Base-by-base conservation (phyloP, 257 asterid genomes). In the Solanum sejunctum region DNA sequence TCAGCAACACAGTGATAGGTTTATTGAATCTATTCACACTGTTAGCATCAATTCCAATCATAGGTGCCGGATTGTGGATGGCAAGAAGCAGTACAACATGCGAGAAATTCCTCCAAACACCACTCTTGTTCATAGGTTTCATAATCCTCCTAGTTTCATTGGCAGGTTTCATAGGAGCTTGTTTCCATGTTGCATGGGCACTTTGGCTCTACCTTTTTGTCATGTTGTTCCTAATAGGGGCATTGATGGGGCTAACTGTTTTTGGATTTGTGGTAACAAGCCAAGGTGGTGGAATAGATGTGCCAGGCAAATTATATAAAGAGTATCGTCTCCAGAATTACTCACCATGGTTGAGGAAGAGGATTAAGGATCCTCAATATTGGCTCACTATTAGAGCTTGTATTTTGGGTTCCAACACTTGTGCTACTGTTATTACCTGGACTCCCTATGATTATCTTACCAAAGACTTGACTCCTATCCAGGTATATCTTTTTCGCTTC, bases 41-140 rank as follows among this genome's bases (percentile, higher is more conserved):
- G 10, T 72, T 97, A 18, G 97, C 98, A 47, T 97, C 99, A 8
- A 94, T 97, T 10, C 99, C 99, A 10, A 95, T 97, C 36, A 97
- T 97, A 81, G 99, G 99, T 3, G 98, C 99, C 0, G 98, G 99
- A 9, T 56, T 97, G 8, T 97, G 98, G 98, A 92, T 97, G 97
- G 93, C 98, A 7, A 84, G 89, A 71, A 97, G 98, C 89, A 95
- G 93, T 86, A 89, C 97, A 1, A 92, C 97, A 3, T 97, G 99
- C 57, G 98, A 97, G 67, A 92, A 92, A 88, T 94, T 97, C 85
- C 96, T 97, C 3, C 99, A 97, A 26, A 94, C 93, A 5, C 99
- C 99, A 4, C 98, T 97, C 2, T 56, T 97, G 6, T 88, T 92
- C 13, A 84, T 95, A 1, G 99, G 99, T 1, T 97, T 97, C 86